Percentiles rank a stretch among this genome's conserved stretches.
phyloP scores from a whole-genome alignment of 805 yeast genomes.

The Sugiyamaella lignohabitans region DNA sequence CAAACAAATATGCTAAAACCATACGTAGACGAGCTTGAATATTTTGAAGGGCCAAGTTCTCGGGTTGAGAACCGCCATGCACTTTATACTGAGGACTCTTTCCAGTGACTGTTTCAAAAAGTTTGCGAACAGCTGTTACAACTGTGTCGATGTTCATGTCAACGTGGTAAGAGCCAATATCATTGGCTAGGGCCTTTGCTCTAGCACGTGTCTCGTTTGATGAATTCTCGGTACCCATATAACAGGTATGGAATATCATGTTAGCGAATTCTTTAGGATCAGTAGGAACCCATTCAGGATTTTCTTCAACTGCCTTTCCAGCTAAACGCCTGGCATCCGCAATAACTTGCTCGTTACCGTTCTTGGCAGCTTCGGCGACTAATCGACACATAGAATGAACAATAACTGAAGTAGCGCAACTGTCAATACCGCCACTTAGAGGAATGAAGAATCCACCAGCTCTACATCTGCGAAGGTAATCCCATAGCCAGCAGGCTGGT shows the following conservation, averaged over 20 bases:
- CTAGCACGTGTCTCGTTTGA: conserved; percentile 79
- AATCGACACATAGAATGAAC: conserved; percentile 91
- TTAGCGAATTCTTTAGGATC: conserved; percentile 71
- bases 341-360: conserved; percentile 72
- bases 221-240: conserved; percentile 95
- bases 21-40: conserved; percentile 94
- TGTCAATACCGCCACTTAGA: conserved; percentile 93
- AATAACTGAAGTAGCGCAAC: conserved; percentile 94
- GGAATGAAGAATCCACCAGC: conserved; percentile 93
- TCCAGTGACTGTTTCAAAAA: conserved; percentile 88
- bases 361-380: conserved; percentile 60
- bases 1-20: conserved; percentile 91
- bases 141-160: conserved; percentile 87
- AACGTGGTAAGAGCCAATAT: conserved; percentile 82
- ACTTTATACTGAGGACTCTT: conserved; percentile 81
- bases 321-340: conserved; percentile 67
- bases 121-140: conserved; percentile 62
- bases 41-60: conserved; percentile 90
- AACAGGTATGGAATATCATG: conserved; percentile 78
- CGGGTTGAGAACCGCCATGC: conserved; percentile 88
- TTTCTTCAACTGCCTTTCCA: conserved; percentile 34
- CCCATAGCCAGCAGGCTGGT: conserved; percentile 99
- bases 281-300: conserved; percentile 56
- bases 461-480: conserved; percentile 82
- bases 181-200: conserved; percentile 66